phyloP scores from a whole-genome alignment of 257 asterid species.

The Knoxia roxburghii region DNA sequence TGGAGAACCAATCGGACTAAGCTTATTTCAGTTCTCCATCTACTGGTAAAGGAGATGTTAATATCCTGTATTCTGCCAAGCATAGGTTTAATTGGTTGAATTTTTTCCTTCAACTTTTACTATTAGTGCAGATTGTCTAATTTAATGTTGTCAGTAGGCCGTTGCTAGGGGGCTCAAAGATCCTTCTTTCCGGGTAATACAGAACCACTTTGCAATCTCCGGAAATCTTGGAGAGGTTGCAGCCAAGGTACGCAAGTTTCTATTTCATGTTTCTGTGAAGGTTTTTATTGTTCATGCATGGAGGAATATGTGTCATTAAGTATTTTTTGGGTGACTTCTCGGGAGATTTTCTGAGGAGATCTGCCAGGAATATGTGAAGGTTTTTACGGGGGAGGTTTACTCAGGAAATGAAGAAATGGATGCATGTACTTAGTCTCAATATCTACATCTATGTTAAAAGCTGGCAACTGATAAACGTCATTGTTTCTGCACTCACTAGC shows the following conservation, averaged over 20 bases:
- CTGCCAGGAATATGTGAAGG: too few species aligned
- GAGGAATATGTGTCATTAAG: not conserved
- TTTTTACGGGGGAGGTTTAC: not conserved
- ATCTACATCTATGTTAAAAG: not conserved
- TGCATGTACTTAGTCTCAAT: not conserved
- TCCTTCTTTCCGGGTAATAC: constrained; percentile 95
- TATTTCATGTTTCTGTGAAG: not conserved
- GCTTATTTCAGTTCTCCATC: not conserved
- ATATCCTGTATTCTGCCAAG: not conserved
- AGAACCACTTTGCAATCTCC: constrained; percentile 80
- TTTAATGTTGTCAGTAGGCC: constrained; percentile 48
- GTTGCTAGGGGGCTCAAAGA: constrained; percentile 94
- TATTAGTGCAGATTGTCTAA: not conserved
- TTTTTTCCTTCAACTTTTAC: not conserved
- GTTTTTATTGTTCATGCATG: not conserved
- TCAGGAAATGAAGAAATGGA: not conserved
- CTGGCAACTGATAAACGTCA: not conserved
- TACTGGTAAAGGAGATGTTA: not conserved
- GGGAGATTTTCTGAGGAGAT: too few species aligned
- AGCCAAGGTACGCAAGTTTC: constrained; percentile 56
- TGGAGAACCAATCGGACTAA: not conserved
- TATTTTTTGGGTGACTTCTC: too few species aligned
- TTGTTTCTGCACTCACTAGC: not conserved
- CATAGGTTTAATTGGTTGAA: too few species aligned
- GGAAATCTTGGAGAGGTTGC: constrained; percentile 92